Evolutionary conservation across 176 grass and related monocot species (phyloP), one percentile per base, ranked within the genome.

Genomic region (Oropetium thomaeum): DNA sequence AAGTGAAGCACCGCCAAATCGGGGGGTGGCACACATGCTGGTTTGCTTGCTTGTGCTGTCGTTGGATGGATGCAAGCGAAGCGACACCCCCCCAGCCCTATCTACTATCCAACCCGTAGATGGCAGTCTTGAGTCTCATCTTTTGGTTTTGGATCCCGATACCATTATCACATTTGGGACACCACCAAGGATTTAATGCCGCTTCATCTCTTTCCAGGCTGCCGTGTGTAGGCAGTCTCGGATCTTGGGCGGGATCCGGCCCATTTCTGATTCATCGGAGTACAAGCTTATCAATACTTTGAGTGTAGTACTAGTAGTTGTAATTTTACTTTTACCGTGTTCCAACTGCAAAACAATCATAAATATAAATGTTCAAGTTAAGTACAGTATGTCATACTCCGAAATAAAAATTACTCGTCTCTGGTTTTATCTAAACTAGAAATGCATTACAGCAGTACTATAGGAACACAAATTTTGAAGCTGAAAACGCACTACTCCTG

Each of bases 91-190:
- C n/a, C n/a, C n/a, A n/a, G n/a, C n/a, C n/a, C n/a, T n/a, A n/a
- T n/a, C n/a, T 15, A 38, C 27, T 32, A 8, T 11, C 78, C 31
- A 81, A 63, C 55, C 68, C 68, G 57, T 60, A 41, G 41, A 62
- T 41, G 33, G 83, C 51, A 75, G 77, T 75, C 33, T 42, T 35
- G 70, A 69, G 83, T 81, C 80, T 3, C 15, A 52, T 29, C 70
- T 86, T 86, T 52, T 33, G 53, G 77, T 74, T 81, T 62, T n/a
- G 70, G 84, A 86, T 86, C 70, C 84, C 84, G 44, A 75, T 81
- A 75, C 77, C 52, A 82, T 67, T 33, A 58, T 58, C 80, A 10
- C 70, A 75, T 81, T 35, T 69, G 70, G 54, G 70, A 44, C 65
- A 22, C 62, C 70, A 68, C 61, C 63, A 61, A 35, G 53, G 17